phyloP scores from a whole-genome alignment of 257 asterid species.

The Solanum tacnaense region DNA sequence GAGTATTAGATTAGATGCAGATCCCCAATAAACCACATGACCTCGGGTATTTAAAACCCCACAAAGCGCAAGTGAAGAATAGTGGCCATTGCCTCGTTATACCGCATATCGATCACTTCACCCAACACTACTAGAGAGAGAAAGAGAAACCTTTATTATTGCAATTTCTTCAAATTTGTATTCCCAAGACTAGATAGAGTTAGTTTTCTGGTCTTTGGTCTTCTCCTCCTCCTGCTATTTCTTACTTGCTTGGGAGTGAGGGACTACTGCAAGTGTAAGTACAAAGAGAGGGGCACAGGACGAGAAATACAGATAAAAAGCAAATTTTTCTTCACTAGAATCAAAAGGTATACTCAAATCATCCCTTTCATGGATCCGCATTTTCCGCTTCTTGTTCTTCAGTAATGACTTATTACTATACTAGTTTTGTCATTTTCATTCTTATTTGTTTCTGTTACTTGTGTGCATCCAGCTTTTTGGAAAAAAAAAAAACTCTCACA shows the following conservation, averaged over 20 bases:
- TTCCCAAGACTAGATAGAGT: conserved; percentile 33
- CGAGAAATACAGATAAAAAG: background rate
- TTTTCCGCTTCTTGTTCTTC: conserved; percentile 9
- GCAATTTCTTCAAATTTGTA: conserved; percentile 16
- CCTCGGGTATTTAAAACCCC: conserved; percentile 16
- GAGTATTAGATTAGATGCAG: conserved; percentile 7
- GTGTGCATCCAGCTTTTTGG: background rate
- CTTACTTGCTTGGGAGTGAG: conserved; percentile 58
- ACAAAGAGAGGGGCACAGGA: no score
- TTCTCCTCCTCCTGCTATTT: background rate
- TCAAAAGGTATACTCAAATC: background rate
- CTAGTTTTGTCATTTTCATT: conserved; percentile 28
- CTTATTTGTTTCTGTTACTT: background rate
- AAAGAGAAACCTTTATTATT: conserved; percentile 14
- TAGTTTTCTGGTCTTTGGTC: background rate
- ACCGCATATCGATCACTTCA: background rate
- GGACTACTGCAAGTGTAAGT: conserved; percentile 5
- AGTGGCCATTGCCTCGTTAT: conserved; percentile 6
- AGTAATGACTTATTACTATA: background rate
- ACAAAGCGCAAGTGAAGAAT: background rate
- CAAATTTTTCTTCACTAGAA: background rate
- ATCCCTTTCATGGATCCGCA: conserved; percentile 14
- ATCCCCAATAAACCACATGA: conserved; percentile 32
- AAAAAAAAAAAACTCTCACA: background rate
- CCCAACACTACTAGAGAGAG: conserved; percentile 9